Evolutionary conservation across 306 rosid genomes (phyloP), one percentile per base, ranked within the genome.

Genomic region (Vigna mungo): DNA sequence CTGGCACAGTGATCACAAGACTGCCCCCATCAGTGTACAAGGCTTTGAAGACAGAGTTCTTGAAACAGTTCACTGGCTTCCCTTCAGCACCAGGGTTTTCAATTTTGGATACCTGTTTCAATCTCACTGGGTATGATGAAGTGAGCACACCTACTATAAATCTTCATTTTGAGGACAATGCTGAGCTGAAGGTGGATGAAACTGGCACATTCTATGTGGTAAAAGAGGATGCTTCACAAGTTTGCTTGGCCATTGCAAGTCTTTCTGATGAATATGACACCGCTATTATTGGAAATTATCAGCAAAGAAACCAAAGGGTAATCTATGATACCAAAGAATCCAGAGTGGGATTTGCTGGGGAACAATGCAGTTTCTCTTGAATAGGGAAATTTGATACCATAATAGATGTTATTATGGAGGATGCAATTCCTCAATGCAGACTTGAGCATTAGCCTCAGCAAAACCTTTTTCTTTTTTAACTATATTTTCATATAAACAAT

Each of bases 231-330:
- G 85, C 73, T n/a, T 94, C 96, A 18, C 93, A 87, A 82, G 84
- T 86, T 63, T 94, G 98, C 79, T 83, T 92, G 90, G 95, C 97
- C 4, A 55, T 92, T 30, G 90, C 97, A 27, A 89, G 96, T 68
- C 86, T 90, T 68, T 69, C 82, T 6, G 72, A 85, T 59, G 96
- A 85, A 58, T 74, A 83, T 58, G 91, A 85, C 70, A 79, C 76
- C 2, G 80, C 85, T 9, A 90, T 94, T 7, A 77, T 94, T 49
- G 98, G 97, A 78, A 92, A 90, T 75, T 92, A 85, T 72, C 98
- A 92, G 85, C 98, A 94, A 82, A 90, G 84, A 84, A 94, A 94
- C 71, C 97, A 90, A 54, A 92, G 96, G 92, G 90, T 94, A n/a
- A 58, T 92, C 56, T 94, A 92, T 79, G 84, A 94, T 81, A 77